A percentile compares a stretch with the other conserved stretches of the same genome.
phyloP scores from a whole-genome alignment of 73 alveolate species.

The Tetrahymena thermophila region DNA sequence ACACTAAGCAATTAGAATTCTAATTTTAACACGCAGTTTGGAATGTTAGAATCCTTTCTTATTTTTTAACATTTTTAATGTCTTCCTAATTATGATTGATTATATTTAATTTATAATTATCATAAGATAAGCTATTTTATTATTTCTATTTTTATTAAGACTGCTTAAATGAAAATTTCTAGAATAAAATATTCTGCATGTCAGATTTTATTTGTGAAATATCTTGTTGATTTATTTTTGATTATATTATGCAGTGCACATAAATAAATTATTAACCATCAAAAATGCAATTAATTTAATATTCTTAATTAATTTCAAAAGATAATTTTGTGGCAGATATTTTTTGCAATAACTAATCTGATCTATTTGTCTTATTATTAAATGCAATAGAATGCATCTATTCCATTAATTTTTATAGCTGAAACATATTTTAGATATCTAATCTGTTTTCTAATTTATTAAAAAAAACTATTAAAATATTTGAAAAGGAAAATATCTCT shows the following conservation, averaged over 20 bases:
- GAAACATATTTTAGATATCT: background rate
- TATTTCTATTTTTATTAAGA: too few relatives aligned
- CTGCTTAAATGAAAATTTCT: too few relatives aligned
- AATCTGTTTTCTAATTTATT: background rate
- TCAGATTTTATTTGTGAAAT: background rate
- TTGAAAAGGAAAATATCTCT: too few relatives aligned
- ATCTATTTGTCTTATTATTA: too few relatives aligned
- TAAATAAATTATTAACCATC: background rate
- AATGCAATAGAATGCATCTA: background rate
- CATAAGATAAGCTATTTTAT: background rate
- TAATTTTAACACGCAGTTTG: background rate
- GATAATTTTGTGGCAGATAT: background rate
- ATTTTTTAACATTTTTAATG: background rate
- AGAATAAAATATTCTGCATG: background rate
- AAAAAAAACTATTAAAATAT: too few relatives aligned
- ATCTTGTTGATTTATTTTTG: background rate
- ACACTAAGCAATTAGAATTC: background rate
- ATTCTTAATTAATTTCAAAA: too few relatives aligned
- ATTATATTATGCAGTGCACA: background rate
- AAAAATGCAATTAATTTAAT: background rate
- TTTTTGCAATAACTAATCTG: background rate
- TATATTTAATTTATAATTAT: too few relatives aligned
- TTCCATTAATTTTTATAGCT: background rate
- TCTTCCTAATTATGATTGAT: background rate
- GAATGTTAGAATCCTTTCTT: background rate